A percentile compares a stretch with the other conserved stretches of the same genome.
These are phyloP conservation scores for Cyclanthera cordifolia DNA, from an alignment of 306 rosid species.

Conservation along the genomic window DNA sequence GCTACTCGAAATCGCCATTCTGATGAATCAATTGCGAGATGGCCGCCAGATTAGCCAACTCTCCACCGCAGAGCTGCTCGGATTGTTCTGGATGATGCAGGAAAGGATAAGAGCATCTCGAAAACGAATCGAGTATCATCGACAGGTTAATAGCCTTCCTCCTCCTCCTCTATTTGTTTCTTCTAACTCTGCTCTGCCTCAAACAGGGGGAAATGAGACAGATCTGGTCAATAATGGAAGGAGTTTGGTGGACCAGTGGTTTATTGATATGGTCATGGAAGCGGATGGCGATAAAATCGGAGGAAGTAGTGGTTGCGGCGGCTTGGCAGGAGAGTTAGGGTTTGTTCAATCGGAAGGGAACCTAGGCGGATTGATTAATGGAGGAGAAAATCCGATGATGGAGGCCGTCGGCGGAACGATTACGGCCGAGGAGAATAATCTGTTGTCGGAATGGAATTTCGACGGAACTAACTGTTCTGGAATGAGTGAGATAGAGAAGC, in stretches of 20 bases:
- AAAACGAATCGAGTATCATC: conserved; percentile 1
- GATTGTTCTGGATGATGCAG: conserved; percentile 9
- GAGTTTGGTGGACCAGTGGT: conserved; percentile 16
- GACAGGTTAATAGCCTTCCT: conserved; percentile 1
- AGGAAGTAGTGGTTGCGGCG: neutral
- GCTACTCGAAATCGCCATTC: conserved; percentile 11
- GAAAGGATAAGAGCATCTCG: conserved; percentile 8
- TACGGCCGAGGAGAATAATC: neutral
- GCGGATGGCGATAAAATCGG: neutral
- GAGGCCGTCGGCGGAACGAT: neutral
- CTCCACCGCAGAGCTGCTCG: neutral
- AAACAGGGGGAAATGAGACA: neutral
- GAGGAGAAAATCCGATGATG: neutral
- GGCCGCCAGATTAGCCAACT: conserved; percentile 18
- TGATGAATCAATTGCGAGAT: conserved; percentile 17
- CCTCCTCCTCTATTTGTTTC: neutral
- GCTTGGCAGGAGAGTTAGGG: conserved; percentile 1
- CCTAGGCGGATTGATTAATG: neutral
- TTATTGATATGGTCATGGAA: conserved; percentile 17
- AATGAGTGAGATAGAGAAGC: conserved; percentile 7
- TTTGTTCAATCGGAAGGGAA: neutral
- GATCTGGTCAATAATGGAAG: neutral
- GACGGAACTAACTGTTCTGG: neutral
- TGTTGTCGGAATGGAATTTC: neutral
- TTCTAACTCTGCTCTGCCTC: neutral